Base-by-base conservation (phyloP, 2,329 filamentous ascomycete genomes). In the Emergomyces pasteurianus region DNA sequence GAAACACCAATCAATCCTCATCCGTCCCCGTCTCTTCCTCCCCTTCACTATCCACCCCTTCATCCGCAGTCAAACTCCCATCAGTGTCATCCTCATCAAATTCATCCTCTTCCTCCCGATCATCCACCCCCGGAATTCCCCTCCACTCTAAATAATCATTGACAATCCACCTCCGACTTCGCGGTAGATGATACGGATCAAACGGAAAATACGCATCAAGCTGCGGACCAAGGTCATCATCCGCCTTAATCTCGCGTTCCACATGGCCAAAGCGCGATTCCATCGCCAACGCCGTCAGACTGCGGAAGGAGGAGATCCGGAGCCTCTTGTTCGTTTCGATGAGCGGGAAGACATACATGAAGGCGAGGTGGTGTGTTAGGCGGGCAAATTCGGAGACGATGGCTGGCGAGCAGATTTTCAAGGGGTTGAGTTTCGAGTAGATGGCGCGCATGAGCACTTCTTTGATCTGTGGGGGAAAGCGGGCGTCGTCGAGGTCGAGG, bases 151-250 rank as follows among this genome's bases (percentile, higher is more conserved):
- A 81, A 70, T 96, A 96, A 70, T 95, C 88, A 23, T 83, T 81
- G 64, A 91, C 87, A 14, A 99, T 77, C 95, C 94, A 97, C 62
- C 85, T 82, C 74, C 89, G 90, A 73, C 92, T 96, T 66, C 85
- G 80, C 0, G 92, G 92, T 57, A 99, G 79, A 69, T 92, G 88
- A 73, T 97, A 99, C 2, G 95, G 95, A 71, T 99, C 94, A 69
- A 99, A 99, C 0, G 94, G 94, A 70, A 97, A 99, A 73, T 95
- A 96, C 0, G 91, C 89, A 67, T 97, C 92, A 1, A 99, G 81
- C 73, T 96, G 87, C 69, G 92, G 86, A 69, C 85, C 87, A 64
- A 86, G 85, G 66, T 96, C 90, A 62, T 89, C 88, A 59, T 86
- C 76, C 62, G 73, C 78, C 63, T 68, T 78, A 60, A 78, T 83